These are phyloP conservation scores for Pseudotsuga menziesii DNA, from an alignment of 75 land plant species.

Conservation along the genomic window DNA sequence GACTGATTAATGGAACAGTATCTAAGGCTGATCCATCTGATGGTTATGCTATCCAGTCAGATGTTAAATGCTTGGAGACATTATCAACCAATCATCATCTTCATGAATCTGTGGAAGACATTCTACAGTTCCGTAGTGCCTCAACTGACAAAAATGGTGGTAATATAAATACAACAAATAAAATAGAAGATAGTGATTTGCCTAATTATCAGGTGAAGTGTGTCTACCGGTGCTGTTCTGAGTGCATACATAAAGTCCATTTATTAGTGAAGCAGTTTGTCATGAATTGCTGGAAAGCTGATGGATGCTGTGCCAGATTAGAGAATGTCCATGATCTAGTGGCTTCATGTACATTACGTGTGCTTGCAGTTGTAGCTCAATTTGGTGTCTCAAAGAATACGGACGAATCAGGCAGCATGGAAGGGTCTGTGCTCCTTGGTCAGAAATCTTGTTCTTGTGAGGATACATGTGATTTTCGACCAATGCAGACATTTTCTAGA, in stretches of 20 bases:
- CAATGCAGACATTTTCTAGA: background rate
- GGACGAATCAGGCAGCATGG: background rate
- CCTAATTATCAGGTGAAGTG: constrained; percentile 13
- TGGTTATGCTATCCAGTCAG: background rate
- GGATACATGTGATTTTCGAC: constrained; percentile 3
- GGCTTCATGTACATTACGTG: constrained; percentile 29
- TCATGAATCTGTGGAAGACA: background rate
- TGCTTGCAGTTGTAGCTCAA: constrained; percentile 30
- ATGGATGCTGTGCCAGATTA: constrained; percentile 14
- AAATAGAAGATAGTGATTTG: background rate
- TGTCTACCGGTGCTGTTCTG: constrained; percentile 36
- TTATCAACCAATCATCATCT: background rate
- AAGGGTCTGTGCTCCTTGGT: background rate
- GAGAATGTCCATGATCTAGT: constrained; percentile 53
- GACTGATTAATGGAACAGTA: background rate
- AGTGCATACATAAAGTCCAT: constrained; percentile 27
- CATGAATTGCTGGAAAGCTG: constrained; percentile 19
- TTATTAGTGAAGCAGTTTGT: constrained; percentile 21
- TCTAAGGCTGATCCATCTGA: background rate
- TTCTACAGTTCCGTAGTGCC: background rate
- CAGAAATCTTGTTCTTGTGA: constrained; percentile 8
- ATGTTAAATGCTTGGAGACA: background rate
- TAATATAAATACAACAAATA: constrained; percentile 2
- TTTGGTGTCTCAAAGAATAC: constrained; percentile 1
- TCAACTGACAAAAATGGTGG: background rate